Evolutionary conservation across 345 rosid genomes (phyloP).

Genomic region (Citrus maxima): DNA sequence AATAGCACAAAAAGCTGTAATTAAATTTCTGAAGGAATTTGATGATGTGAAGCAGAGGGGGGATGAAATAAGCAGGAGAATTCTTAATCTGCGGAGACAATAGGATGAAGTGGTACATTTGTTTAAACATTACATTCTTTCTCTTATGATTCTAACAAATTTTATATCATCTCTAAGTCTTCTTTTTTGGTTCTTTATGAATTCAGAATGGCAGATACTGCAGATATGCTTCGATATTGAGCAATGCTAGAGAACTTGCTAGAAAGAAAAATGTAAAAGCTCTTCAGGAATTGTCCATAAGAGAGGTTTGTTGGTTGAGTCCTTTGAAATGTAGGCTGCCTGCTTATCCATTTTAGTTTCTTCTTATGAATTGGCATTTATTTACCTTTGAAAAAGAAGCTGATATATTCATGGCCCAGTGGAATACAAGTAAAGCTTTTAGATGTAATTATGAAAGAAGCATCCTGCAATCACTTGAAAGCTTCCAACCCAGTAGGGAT

Average conservation of each 20-base stretch:
- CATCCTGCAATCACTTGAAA: constrained; percentile 47
- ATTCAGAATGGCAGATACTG: background rate
- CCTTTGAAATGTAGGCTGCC: background rate
- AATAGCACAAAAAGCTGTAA: background rate
- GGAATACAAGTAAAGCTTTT: constrained; percentile 58
- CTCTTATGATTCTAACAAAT: background rate
- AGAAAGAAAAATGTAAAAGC: constrained; percentile 47
- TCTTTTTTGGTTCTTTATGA: background rate
- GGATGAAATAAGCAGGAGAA: background rate
- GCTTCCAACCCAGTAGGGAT: constrained; percentile 53
- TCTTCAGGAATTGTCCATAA: constrained; percentile 46
- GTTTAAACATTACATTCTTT: background rate
- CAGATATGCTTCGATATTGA: constrained; percentile 16
- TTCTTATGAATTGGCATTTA: constrained; percentile 5
- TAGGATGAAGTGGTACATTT: background rate
- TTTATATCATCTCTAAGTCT: background rate
- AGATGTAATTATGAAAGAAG: constrained; percentile 76
- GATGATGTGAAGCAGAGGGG: background rate
- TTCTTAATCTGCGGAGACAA: background rate
- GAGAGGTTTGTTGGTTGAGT: constrained; percentile 39
- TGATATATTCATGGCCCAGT: constrained; percentile 65
- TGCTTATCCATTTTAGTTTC: background rate
- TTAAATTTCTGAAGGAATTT: background rate
- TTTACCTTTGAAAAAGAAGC: constrained; percentile 33
- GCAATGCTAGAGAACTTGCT: constrained; percentile 59